Base-by-base conservation (phyloP, 148 eudicot species). In the Vaccinium corymbosum region DNA sequence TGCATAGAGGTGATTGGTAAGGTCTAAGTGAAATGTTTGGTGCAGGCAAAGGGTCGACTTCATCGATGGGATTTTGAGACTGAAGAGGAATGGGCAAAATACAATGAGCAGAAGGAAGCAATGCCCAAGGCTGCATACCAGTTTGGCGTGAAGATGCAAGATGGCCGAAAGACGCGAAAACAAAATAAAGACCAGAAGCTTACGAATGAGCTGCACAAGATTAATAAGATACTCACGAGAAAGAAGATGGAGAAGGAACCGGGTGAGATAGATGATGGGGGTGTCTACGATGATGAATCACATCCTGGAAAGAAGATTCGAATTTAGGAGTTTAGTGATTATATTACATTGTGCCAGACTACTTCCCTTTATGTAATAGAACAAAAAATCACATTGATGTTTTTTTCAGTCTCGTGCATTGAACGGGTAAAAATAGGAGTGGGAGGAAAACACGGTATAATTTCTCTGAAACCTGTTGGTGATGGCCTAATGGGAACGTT, bases 71-170 rank as follows among this genome's bases (percentile, higher is more conserved):
- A 94, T 85, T 96, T 96, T 89, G 98, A 96, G 88, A 93, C 99
- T 11, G 98, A 94, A 71, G 98, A 93, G 81, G 98, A 95, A 79
- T 95, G 98, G 98, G 98, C 98, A 16, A 90, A 86, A 79, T 95
- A 95, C 92, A 94, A 95, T 35, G 98, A 95, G 84, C 94, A 94
- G 84, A 95, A 95, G 87, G 98, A 95, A 87, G 98, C 98, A 85
- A 95, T 95, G 98, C 98, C 98, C 0, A 95, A 95, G 89, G 97
- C 95, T 68, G 98, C 98, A 80, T 95, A 93, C 92, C 98, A 95
- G 90, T 95, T 95, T 83, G 98, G 98, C 3, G 98, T 95, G 86
- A 95, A 95, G 89, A 95, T 95, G 98, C 98, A 95, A 89, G 98
- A 95, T 85, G 98, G 98, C 22, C 87, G 97, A n/a, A 95, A 92